Evolutionary conservation across 106 monocot species (phyloP).

Genomic region (Platanthera guangdongensis): DNA sequence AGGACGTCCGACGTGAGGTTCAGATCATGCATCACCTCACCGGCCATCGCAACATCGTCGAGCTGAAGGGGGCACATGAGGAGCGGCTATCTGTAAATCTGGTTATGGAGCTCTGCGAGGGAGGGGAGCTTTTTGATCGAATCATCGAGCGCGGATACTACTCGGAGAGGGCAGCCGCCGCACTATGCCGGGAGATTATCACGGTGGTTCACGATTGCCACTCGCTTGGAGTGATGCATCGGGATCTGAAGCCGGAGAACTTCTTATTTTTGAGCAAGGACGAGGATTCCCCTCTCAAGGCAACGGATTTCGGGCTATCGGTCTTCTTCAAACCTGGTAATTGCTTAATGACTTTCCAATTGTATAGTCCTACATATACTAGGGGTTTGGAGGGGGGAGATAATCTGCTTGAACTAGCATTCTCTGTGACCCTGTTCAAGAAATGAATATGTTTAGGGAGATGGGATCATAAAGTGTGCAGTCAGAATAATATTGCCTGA

Average conservation of each 20-base stretch:
- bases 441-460: too few species aligned
- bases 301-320: slow-evolving; percentile 53
- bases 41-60: slow-evolving; percentile 36
- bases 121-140: slow-evolving; percentile 62
- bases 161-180: slow-evolving; percentile 45
- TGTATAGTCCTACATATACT: not conserved
- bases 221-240: slow-evolving; percentile 57
- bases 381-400: not conserved
- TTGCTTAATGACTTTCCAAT: not conserved
- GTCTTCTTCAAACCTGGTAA: slow-evolving; percentile 51
- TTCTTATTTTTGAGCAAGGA: slow-evolving; percentile 39
- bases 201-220: slow-evolving; percentile 41
- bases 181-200: slow-evolving; percentile 38
- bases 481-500: too few species aligned
- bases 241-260: slow-evolving; percentile 69
- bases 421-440: too few species aligned
- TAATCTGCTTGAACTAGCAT: too few species aligned
- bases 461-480: too few species aligned
- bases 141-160: slow-evolving; percentile 42
- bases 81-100: slow-evolving; percentile 36
- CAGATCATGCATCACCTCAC: slow-evolving; percentile 45
- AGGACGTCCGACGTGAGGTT: slow-evolving; percentile 36
- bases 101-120: slow-evolving; percentile 70
- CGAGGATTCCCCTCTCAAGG: slow-evolving; percentile 51
- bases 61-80: slow-evolving; percentile 21